A percentile compares a stretch with the other conserved stretches of the same genome.
Evolutionary conservation across 306 rosid species (phyloP).

Genomic region (Trifolium subterraneum): DNA sequence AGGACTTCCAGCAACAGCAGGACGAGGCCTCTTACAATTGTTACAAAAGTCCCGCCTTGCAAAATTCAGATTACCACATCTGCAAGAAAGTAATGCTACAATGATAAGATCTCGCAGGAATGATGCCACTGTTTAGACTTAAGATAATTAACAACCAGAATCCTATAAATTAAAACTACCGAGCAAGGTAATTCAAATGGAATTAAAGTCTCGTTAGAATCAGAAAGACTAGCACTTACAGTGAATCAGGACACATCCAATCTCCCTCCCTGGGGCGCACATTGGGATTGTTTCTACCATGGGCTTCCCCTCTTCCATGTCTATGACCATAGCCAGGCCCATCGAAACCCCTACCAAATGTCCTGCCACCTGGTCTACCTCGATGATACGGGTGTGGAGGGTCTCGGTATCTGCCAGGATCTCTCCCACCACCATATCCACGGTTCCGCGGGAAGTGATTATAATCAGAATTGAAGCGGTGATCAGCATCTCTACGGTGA

Average conservation of each 20-base stretch:
- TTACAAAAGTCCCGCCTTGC: slow-evolving; percentile 92
- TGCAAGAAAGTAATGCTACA: slow-evolving; percentile 44
- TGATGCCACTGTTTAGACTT: background rate
- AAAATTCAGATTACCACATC: slow-evolving; percentile 92
- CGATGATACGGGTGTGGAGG: slow-evolving; percentile 74
- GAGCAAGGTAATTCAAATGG: slow-evolving; percentile 6
- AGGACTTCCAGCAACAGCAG: slow-evolving; percentile 73
- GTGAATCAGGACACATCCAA: slow-evolving; percentile 82
- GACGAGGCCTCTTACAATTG: slow-evolving; percentile 79
- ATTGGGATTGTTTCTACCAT: slow-evolving; percentile 78
- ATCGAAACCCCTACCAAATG: slow-evolving; percentile 73
- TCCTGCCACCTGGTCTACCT: slow-evolving; percentile 74
- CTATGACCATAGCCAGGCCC: slow-evolving; percentile 68
- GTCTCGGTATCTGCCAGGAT: slow-evolving; percentile 73
- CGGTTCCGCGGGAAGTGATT: slow-evolving; percentile 60
- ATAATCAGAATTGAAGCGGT: slow-evolving; percentile 64
- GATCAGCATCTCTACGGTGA: slow-evolving; percentile 70
- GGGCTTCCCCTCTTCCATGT: slow-evolving; percentile 71
- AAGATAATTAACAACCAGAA: slow-evolving; percentile 2
- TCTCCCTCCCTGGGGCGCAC: slow-evolving; percentile 95
- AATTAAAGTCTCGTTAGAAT: slow-evolving; percentile 15
- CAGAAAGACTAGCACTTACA: slow-evolving; percentile 58
- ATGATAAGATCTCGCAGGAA: slow-evolving; percentile 10
- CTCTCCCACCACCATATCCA: slow-evolving; percentile 71
- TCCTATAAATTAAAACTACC: background rate